A percentile compares a stretch with the other conserved stretches of the same genome.
Conservation (phyloP, 148 eudicot species). For the Silene uniflora region DNA sequence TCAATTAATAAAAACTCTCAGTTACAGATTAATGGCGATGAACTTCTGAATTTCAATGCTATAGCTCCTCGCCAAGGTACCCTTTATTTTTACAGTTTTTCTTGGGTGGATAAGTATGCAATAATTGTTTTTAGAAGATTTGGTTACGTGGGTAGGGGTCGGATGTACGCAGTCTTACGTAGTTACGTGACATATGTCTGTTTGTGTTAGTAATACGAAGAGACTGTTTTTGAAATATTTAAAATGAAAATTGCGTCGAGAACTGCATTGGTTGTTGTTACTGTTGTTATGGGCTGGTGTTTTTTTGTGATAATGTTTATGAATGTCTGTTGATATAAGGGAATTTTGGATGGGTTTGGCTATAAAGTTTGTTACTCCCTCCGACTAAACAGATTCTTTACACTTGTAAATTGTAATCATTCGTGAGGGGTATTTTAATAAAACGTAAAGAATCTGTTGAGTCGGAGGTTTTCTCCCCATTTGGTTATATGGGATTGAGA, state of each 20-base stretch:
- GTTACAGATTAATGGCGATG: constrained; percentile 37
- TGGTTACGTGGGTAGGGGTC: constrained; percentile 3
- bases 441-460: no score
- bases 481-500: background rate
- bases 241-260: no score
- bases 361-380: background rate
- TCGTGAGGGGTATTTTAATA: no score
- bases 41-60: constrained; percentile 46
- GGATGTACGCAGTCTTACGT: no score
- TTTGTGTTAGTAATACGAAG: no score
- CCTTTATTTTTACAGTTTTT: background rate
- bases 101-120: background rate
- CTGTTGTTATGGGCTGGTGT: background rate
- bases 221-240: no score
- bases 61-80: constrained; percentile 37
- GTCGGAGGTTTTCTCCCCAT: no score
- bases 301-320: background rate
- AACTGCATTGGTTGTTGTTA: background rate
- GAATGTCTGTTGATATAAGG: no score
- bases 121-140: background rate
- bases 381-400: no score
- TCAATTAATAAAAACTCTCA: constrained; percentile 20
- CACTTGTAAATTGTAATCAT: no score
- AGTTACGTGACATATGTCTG: no score
- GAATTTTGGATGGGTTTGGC: background rate